Evolutionary conservation across 2,329 filamentous ascomycete genomes (phyloP).

Genomic region (Aspergillus puulaauensis): DNA sequence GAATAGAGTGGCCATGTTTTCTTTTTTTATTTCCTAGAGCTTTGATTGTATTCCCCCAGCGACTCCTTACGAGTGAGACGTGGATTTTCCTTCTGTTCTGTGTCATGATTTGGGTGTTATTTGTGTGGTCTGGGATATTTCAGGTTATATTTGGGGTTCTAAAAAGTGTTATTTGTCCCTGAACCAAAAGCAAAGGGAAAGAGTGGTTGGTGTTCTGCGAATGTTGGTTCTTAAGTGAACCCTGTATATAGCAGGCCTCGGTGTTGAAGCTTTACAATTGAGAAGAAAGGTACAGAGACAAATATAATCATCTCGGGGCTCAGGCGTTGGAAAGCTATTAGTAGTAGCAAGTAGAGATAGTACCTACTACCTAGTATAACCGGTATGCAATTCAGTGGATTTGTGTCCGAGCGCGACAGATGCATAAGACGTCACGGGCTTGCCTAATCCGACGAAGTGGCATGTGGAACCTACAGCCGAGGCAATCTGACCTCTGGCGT

Average conservation of each 20-base stretch:
- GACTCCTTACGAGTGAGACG: slow-evolving; percentile 20
- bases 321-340: background rate
- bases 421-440: background rate
- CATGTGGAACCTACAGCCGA: slow-evolving; percentile 16
- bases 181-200: slow-evolving; percentile 22
- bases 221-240: slow-evolving; percentile 17
- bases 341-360: too few species aligned
- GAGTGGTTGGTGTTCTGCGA: slow-evolving; percentile 31
- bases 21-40: slow-evolving; percentile 16
- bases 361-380: too few species aligned
- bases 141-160: slow-evolving; percentile 21
- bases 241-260: slow-evolving; percentile 34
- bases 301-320: background rate
- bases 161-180: slow-evolving; percentile 30
- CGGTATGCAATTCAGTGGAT: too few species aligned
- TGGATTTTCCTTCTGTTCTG: slow-evolving; percentile 28
- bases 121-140: slow-evolving; percentile 33
- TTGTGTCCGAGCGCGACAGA: background rate
- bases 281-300: background rate
- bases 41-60: slow-evolving; percentile 21
- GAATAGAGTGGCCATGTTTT: slow-evolving; percentile 14
- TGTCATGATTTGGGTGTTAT: slow-evolving; percentile 28
- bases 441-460: slow-evolving; percentile 1
- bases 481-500: background rate
- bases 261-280: slow-evolving; percentile 16